These are phyloP conservation scores for Lichtheimia ramosa DNA, from an alignment of 371 early-diverging fungal genomes.

Conservation along the genomic window DNA sequence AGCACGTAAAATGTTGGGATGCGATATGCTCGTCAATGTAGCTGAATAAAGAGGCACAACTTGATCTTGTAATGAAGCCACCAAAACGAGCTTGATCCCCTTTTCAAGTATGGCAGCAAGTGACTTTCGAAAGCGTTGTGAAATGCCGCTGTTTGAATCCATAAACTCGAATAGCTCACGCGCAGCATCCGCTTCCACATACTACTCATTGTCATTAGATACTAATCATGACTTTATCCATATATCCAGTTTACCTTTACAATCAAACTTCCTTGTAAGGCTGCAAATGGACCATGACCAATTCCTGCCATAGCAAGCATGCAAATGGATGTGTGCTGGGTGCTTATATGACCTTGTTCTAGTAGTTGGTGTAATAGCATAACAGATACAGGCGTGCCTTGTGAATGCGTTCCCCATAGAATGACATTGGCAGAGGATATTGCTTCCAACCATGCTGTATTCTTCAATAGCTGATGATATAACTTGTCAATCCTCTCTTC, in stretches of 20 bases:
- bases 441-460: constrained; percentile 41
- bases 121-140: constrained; percentile 66
- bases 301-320: constrained; percentile 93
- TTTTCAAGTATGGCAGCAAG: constrained; percentile 63
- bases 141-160: constrained; percentile 67
- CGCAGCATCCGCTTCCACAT: constrained; percentile 90
- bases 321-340: constrained; percentile 64
- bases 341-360: constrained; percentile 61
- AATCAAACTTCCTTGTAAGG: constrained; percentile 74
- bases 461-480: constrained; percentile 58
- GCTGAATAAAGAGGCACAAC: constrained; percentile 94
- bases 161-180: constrained; percentile 91
- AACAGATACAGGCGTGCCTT: constrained; percentile 89
- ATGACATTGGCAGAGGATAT: constrained; percentile 74
- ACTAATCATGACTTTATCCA: no score
- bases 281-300: constrained; percentile 87
- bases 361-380: constrained; percentile 74
- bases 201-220: constrained; percentile 29
- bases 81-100: constrained; percentile 69
- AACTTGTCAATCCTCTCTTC: constrained; percentile 78
- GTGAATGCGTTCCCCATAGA: constrained; percentile 86
- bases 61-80: constrained; percentile 88
- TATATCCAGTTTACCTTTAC: constrained; percentile 48
- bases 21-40: constrained; percentile 77
- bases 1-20: constrained; percentile 86